Percentiles rank a stretch among this genome's conserved stretches.
Evolutionary conservation across 2,329 filamentous ascomycete species (phyloP).

Genomic region (Trichoderma breve): DNA sequence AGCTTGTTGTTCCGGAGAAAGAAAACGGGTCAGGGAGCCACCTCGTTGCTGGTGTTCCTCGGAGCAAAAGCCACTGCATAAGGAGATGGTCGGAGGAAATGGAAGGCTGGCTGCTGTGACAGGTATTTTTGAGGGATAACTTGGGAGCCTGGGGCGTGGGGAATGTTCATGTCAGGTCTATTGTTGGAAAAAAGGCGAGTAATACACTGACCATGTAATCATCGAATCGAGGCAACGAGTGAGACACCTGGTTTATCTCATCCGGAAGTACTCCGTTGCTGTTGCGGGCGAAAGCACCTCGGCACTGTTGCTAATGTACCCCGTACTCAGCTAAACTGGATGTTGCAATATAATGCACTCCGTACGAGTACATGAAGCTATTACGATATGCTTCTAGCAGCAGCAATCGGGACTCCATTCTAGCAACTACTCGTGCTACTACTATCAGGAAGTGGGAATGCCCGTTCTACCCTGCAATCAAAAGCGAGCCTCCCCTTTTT

Average conservation of each 20-base stretch:
- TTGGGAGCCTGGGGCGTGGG: neutral
- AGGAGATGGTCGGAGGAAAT: neutral
- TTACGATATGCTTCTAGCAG: neutral
- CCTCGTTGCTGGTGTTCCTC: neutral
- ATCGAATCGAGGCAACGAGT: neutral
- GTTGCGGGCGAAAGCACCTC: neutral
- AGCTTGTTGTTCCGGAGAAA: neutral
- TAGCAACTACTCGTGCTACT: neutral
- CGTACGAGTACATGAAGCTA: constrained; percentile 9
- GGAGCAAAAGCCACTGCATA: neutral
- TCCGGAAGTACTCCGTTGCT: constrained; percentile 5
- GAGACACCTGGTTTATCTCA: neutral
- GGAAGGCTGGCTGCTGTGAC: neutral
- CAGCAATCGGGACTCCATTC: neutral
- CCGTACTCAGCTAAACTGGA: constrained; percentile 7
- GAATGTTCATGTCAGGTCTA: neutral
- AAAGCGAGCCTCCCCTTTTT: neutral
- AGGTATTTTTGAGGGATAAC: neutral
- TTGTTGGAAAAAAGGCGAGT: neutral
- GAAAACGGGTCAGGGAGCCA: neutral
- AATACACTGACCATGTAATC: neutral
- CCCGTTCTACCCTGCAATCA: constrained; percentile 4
- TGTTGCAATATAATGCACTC: neutral
- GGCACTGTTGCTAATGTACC: constrained; percentile 9
- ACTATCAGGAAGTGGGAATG: constrained; percentile 10